phyloP scores from a whole-genome alignment of 1,284 basidiomycete species.

The Testicularia cyperi region DNA sequence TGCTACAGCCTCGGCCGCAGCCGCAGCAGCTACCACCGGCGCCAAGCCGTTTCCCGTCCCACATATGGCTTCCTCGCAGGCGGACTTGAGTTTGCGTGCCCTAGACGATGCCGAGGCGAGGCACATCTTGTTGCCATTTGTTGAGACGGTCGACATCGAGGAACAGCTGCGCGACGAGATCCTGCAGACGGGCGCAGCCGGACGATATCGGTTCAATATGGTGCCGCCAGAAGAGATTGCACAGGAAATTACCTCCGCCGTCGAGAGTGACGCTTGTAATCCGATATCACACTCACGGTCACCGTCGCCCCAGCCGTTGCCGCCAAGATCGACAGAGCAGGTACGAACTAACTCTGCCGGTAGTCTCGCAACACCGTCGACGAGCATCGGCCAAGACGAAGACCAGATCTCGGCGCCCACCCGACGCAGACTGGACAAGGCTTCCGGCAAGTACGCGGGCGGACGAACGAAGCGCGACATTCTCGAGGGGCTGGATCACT shows the following conservation, averaged over 20 bases:
- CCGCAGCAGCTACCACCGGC: no score
- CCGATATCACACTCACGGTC: not conserved
- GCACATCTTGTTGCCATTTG: conserved; percentile 8
- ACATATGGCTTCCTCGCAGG: conserved; percentile 1
- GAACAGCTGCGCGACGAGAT: conserved; percentile 1
- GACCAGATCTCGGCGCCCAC: not conserved
- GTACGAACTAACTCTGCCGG: no score
- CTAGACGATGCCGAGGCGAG: conserved; percentile 5
- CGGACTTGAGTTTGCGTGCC: conserved; percentile 20
- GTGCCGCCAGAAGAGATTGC: not conserved
- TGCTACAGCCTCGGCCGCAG: no score
- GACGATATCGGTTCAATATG: conserved; percentile 20
- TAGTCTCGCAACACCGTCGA: no score
- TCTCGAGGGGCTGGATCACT: conserved; percentile 13
- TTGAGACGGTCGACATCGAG: conserved; percentile 3
- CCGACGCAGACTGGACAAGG: not conserved
- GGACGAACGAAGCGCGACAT: conserved; percentile 11
- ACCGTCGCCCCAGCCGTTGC: not conserved
- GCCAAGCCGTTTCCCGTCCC: no score
- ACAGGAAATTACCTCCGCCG: no score
- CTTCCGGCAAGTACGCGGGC: no score
- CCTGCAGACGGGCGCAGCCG: conserved; percentile 6
- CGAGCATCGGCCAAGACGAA: no score
- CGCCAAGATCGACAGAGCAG: no score
- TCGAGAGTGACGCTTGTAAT: no score